A percentile compares a stretch with the other conserved stretches of the same genome.
These are phyloP conservation scores for Alternaria ventricosa DNA, from an alignment of 2,329 filamentous ascomycete genomes.

Conservation along the genomic window DNA sequence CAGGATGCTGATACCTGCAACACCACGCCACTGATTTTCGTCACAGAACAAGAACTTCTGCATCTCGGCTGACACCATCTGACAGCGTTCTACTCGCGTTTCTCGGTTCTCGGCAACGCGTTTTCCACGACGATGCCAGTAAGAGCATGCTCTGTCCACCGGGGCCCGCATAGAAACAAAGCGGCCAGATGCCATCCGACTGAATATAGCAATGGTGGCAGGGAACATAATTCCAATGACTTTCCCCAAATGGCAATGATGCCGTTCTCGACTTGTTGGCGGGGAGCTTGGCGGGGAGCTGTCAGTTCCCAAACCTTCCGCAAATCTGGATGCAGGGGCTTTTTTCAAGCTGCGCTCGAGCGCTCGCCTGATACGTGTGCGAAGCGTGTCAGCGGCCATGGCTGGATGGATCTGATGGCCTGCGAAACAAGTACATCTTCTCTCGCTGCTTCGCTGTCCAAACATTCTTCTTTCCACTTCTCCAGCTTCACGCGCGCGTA, in stretches of 20 bases:
- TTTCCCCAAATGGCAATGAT: conserved; percentile 6
- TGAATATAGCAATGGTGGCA: conserved; percentile 1
- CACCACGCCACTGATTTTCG: conserved; percentile 20
- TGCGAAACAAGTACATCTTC: conserved; percentile 38
- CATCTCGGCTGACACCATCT: conserved; percentile 11
- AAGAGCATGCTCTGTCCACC: conserved; percentile 12
- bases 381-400: conserved; percentile 18
- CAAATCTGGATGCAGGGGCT: conserved; percentile 27
- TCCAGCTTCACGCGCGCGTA: conserved; percentile 15
- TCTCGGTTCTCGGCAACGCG: conserved; percentile 10
- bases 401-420: conserved; percentile 17
- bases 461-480: conserved; percentile 19
- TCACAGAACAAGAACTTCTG: conserved; percentile 5
- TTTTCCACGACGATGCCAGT: conserved; percentile 23
- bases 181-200: conserved; percentile 17
- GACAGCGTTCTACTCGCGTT: conserved; percentile 9
- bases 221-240: not conserved
- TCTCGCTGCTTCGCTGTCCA: conserved; percentile 24
- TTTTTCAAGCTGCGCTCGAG: conserved; percentile 18
- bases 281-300: conserved; percentile 28
- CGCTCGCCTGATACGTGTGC: conserved; percentile 25
- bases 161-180: conserved; percentile 13
- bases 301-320: conserved; percentile 24
- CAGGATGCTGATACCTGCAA: conserved; percentile 26
- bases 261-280: conserved; percentile 20